Conservation (phyloP, 2,329 filamentous ascomycete species). For the Phyllosticta citribraziliensis region DNA sequence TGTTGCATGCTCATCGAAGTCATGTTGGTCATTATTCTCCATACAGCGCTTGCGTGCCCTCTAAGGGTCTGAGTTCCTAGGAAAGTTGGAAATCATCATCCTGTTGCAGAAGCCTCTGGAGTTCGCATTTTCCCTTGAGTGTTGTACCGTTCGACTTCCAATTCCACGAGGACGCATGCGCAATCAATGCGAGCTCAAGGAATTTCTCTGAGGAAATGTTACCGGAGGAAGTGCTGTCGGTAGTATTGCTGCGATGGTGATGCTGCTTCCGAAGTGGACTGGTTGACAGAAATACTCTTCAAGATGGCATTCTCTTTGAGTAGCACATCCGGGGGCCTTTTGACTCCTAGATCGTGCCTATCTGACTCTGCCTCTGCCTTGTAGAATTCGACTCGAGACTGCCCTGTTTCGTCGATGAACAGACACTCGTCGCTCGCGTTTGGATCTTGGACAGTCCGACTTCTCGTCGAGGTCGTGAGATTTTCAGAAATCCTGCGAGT, state of each 20-base stretch:
- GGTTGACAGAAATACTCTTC: conserved; percentile 4
- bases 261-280: background rate
- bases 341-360: background rate
- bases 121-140: background rate
- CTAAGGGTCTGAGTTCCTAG: background rate
- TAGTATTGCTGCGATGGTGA: background rate
- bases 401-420: background rate
- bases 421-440: background rate
- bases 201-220: background rate
- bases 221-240: background rate
- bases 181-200: background rate
- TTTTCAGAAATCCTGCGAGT: background rate
- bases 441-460: background rate
- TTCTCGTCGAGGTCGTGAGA: background rate
- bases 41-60: background rate
- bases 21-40: background rate
- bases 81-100: background rate
- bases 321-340: background rate
- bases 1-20: background rate
- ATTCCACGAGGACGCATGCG: too few species aligned
- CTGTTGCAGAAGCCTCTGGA: background rate
- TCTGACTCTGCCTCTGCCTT: background rate
- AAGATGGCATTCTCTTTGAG: background rate
- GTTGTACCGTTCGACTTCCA: too few species aligned
- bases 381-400: background rate